phyloP scores from a whole-genome alignment of 2,329 filamentous ascomycete species.

The Coniochaeta hoffmannii region DNA sequence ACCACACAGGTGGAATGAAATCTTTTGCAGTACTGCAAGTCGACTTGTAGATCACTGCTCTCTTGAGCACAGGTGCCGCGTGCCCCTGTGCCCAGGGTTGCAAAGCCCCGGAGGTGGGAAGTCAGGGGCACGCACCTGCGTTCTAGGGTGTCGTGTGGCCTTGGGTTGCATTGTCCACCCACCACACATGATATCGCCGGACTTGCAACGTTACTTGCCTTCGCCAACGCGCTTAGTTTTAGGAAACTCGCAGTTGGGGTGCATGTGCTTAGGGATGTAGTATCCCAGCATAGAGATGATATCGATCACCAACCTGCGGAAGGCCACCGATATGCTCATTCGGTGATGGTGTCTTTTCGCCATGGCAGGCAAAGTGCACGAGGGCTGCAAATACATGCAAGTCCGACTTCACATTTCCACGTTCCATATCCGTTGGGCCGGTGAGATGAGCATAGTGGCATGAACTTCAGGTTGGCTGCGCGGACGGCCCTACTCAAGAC shows the following conservation, averaged over 20 bases:
- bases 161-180: neutral
- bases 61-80: neutral
- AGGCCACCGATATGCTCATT: too few species aligned
- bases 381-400: too few species aligned
- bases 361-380: too few species aligned
- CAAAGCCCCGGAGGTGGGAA: neutral
- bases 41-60: neutral
- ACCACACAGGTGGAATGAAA: too few species aligned
- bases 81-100: neutral
- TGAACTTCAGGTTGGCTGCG: too few species aligned
- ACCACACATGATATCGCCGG: neutral
- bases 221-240: neutral
- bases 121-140: neutral
- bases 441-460: too few species aligned
- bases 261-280: neutral
- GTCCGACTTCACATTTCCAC: neutral
- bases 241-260: neutral
- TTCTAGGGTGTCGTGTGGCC: neutral
- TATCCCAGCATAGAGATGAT: too few species aligned
- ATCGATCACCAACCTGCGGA: too few species aligned
- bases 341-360: too few species aligned
- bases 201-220: neutral
- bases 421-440: neutral
- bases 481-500: too few species aligned
- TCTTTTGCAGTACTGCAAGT: too few species aligned